phyloP scores from a whole-genome alignment of 148 eudicot genomes.

The Simmondsia chinensis region DNA sequence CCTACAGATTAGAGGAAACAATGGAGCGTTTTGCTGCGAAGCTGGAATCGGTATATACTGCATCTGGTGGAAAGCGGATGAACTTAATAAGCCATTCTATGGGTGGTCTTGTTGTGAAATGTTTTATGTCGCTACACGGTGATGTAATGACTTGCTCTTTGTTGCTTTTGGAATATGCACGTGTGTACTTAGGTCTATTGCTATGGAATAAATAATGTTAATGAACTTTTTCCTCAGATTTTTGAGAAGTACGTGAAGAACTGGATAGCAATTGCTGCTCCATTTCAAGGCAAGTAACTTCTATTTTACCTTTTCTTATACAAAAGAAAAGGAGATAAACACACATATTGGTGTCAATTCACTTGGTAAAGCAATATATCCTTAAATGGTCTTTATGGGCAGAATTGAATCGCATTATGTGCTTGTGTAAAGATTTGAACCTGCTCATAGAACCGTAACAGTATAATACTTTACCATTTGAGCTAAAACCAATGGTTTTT shows the following conservation, averaged over 20 bases:
- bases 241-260: constrained; percentile 97
- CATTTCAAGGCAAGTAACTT: constrained; percentile 84
- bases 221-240: constrained; percentile 30
- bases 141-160: constrained; percentile 36
- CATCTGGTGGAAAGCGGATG: constrained; percentile 90
- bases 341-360: too few relatives aligned
- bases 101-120: constrained; percentile 95
- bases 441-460: too few relatives aligned
- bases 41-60: constrained; percentile 64
- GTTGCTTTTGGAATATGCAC: neutral
- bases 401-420: too few relatives aligned
- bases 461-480: too few relatives aligned
- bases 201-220: constrained; percentile 1
- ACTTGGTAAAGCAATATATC: too few relatives aligned
- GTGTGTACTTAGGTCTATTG: too few relatives aligned
- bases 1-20: constrained; percentile 41
- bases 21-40: constrained; percentile 66
- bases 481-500: too few relatives aligned
- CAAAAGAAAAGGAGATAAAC: too few relatives aligned
- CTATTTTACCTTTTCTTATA: too few relatives aligned
- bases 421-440: too few relatives aligned
- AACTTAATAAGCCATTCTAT: constrained; percentile 85
- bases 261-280: constrained; percentile 98
- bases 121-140: constrained; percentile 74
- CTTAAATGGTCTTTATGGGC: too few relatives aligned